A percentile compares a stretch with the other conserved stretches of the same genome.
These are phyloP conservation scores for Vaccinium macrocarpon DNA, from an alignment of 148 eudicot genomes.

Conservation along the genomic window DNA sequence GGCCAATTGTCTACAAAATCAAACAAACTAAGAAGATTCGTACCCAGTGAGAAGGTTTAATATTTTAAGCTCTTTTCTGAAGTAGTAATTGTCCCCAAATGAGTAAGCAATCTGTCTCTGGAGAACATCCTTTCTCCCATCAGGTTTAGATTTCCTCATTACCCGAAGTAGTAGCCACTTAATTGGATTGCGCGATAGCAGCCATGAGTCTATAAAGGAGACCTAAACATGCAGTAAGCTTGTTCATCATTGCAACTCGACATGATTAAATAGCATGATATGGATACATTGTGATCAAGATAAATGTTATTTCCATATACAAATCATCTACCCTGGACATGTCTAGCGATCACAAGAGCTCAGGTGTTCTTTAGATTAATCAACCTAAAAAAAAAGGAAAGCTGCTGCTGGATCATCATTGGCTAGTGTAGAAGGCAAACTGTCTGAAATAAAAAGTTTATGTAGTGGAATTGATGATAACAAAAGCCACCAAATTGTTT, in stretches of 20 bases:
- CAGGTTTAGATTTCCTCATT: slow-evolving; percentile 74
- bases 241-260: not conserved
- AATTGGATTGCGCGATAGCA: slow-evolving; percentile 52
- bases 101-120: slow-evolving; percentile 74
- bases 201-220: slow-evolving; percentile 87
- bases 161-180: slow-evolving; percentile 67
- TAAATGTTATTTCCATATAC: not conserved
- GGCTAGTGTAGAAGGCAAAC: not conserved
- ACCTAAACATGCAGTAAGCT: slow-evolving; percentile 42
- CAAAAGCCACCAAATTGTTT: not conserved
- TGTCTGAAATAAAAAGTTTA: not conserved
- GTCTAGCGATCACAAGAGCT: not conserved
- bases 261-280: not conserved
- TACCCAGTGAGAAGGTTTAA: slow-evolving; percentile 94
- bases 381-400: not conserved
- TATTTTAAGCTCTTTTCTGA: slow-evolving; percentile 89
- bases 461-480: not conserved
- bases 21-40: not conserved
- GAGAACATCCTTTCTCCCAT: slow-evolving; percentile 37
- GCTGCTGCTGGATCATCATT: no score
- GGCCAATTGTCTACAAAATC: not conserved
- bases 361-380: not conserved
- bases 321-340: not conserved
- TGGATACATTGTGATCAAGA: not conserved
- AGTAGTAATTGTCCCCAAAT: slow-evolving; percentile 89